phyloP scores from a whole-genome alignment of 352 stramenopile genomes.

The Globisporangium polare region DNA sequence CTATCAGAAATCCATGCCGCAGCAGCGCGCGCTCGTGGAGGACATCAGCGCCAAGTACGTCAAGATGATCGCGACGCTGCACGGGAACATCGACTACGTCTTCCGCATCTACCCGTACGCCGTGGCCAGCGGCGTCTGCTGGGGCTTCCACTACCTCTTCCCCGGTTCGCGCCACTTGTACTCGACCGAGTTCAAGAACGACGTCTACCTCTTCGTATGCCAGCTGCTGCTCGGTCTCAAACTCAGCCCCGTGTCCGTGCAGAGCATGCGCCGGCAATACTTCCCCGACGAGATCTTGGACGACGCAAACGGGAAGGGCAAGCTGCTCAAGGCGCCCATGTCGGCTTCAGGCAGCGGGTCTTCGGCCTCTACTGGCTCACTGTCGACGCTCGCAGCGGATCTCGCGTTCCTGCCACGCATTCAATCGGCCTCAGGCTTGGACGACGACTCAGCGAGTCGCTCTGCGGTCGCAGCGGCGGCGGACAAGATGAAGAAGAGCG shows the following conservation, averaged over 20 bases:
- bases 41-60: conserved; percentile 76
- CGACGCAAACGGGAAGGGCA: conserved; percentile 35
- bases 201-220: conserved; percentile 73
- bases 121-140: conserved; percentile 72
- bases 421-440: conserved; percentile 15
- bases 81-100: conserved; percentile 78
- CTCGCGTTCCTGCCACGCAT: conserved; percentile 25
- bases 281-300: conserved; percentile 79
- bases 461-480: not conserved
- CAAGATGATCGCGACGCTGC: conserved; percentile 69
- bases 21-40: conserved; percentile 69
- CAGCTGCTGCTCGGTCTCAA: conserved; percentile 67
- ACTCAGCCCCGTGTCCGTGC: conserved; percentile 59
- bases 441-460: not conserved
- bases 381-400: conserved; percentile 14
- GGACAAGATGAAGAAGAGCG: conserved; percentile 27
- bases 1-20: conserved; percentile 36
- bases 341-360: conserved; percentile 1
- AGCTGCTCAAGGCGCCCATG: conserved; percentile 16
- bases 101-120: conserved; percentile 89
- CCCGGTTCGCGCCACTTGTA: conserved; percentile 86
- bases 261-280: conserved; percentile 57
- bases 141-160: conserved; percentile 87
- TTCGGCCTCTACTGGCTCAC: conserved; percentile 1
- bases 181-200: conserved; percentile 73